These are phyloP conservation scores for Diutina pseudorugosa DNA, from an alignment of 1,139 yeast genomes.

Conservation along the genomic window DNA sequence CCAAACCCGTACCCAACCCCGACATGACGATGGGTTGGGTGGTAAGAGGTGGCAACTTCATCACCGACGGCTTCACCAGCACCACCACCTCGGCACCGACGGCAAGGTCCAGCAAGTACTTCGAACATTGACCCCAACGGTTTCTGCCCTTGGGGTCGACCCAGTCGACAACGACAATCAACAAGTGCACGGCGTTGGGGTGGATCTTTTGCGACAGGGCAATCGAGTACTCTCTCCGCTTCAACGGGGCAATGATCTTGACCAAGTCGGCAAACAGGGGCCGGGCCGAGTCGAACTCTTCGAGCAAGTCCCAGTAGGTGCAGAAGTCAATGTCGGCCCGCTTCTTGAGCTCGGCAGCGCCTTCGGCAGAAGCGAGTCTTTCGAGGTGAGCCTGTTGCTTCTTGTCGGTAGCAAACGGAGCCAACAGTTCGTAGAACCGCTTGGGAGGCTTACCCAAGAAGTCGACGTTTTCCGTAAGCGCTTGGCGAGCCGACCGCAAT, in stretches of 20 bases:
- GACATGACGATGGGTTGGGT: slow-evolving; percentile 92
- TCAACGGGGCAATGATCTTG: slow-evolving; percentile 68
- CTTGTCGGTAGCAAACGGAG: slow-evolving; percentile 60
- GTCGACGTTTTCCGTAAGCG: slow-evolving; percentile 70
- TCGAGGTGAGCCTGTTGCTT: slow-evolving; percentile 52
- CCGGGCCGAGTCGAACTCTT: slow-evolving; percentile 71
- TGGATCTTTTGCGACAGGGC: slow-evolving; percentile 93
- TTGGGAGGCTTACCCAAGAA: slow-evolving; percentile 93
- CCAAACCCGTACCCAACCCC: slow-evolving; percentile 96
- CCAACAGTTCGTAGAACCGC: slow-evolving; percentile 78
- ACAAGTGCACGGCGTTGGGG: slow-evolving; percentile 80
- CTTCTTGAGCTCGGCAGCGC: slow-evolving; percentile 76
- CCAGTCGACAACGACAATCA: slow-evolving; percentile 97
- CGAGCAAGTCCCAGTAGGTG: slow-evolving; percentile 73
- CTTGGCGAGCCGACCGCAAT: slow-evolving; percentile 72
- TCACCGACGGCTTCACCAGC: slow-evolving; percentile 91
- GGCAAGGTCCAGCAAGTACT: slow-evolving; percentile 65
- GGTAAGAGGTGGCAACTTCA: slow-evolving; percentile 85
- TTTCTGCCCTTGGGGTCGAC: slow-evolving; percentile 73
- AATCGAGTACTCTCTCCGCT: slow-evolving; percentile 97
- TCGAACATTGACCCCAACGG: slow-evolving; percentile 92
- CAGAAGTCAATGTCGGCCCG: slow-evolving; percentile 78
- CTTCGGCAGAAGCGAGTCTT: slow-evolving; percentile 61
- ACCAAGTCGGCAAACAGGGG: slow-evolving; percentile 68
- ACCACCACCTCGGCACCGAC: slow-evolving; percentile 86